Base-by-base conservation (phyloP, 768 basidiomycete genomes). In the Naganishia kalamii region DNA sequence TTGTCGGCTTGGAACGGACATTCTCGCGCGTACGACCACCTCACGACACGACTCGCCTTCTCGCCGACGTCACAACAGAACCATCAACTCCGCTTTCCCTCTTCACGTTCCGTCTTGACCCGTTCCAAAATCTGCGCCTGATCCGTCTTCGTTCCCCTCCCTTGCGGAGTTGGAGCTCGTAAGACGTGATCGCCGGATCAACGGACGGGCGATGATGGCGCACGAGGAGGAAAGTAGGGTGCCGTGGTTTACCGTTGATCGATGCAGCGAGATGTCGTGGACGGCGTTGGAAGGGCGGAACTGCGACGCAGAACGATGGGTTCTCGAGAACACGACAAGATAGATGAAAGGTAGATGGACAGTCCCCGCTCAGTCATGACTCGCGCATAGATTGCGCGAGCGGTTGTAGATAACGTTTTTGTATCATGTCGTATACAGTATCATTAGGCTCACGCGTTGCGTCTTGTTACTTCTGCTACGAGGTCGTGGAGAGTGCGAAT, bases 401-500 rank as follows among this genome's bases (percentile, higher is more conserved):
- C 37, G 23, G 15, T 40, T 57, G n/a, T 37, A 57, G 17, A 40
- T 33, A 1, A n/a, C 27, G 11, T 3, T 2, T 23, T 29, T 35
- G 17, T 52, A 33, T 35, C 32, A 35, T 52, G 32, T 19, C 21
- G 51, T 27, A 33, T 52, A 52, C 17, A 10, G 33, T 35, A 19
- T 35, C 17, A 33, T n/a, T 17, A n/a, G n/a, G 1, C 27, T 35
- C 60, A 21, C 23, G 29, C 33, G 33, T 72, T 70, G 43, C 71
- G 30, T 27, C 44, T 15, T 23, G 32, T 23, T 10, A 72, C 72
- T 49, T 75, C 76, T 5, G 63, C 40, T 13, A 75, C 65, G 1
- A 75, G 40, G 15, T 77, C 73, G 12, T 47, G 41, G 23, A 77
- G 57, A 25, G 51, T 63, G 4, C 37, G 19, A 15, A 77, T 67